phyloP scores from a whole-genome alignment of 176 grass and related monocot genomes.

The Lolium multiflorum region DNA sequence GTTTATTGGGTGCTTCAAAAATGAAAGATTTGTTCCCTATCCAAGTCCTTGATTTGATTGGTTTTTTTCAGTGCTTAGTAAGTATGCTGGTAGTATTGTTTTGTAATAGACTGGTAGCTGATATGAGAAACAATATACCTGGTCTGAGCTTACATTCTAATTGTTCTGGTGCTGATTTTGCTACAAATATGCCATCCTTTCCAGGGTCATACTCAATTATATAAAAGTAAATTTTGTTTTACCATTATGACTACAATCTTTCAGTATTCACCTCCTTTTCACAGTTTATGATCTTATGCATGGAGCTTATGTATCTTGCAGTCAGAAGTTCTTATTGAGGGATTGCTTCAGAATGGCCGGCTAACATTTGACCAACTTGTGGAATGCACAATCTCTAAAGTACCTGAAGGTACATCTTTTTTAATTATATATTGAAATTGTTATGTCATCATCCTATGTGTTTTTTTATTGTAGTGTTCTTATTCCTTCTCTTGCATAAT shows the following conservation, averaged over 20 bases:
- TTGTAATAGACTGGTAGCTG: background rate
- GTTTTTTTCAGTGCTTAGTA: background rate
- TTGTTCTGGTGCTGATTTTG: slow-evolving; percentile 5
- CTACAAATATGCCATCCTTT: background rate
- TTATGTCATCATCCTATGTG: slow-evolving; percentile 8
- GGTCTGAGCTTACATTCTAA: slow-evolving; percentile 20
- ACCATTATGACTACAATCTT: slow-evolving; percentile 15
- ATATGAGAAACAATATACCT: background rate
- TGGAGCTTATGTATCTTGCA: slow-evolving; percentile 49
- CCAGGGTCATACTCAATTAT: background rate
- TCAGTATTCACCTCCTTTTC: background rate
- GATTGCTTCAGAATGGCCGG: slow-evolving; percentile 83
- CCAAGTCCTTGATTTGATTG: no score
- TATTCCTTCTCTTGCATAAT: slow-evolving; percentile 13
- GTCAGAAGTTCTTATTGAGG: slow-evolving; percentile 77
- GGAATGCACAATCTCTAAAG: slow-evolving; percentile 57
- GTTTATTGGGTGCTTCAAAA: no score
- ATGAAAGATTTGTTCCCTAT: no score
- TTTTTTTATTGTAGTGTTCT: slow-evolving; percentile 21
- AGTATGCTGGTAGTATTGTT: background rate
- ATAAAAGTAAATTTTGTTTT: slow-evolving; percentile 23
- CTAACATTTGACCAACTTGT: slow-evolving; percentile 91
- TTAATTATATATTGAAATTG: slow-evolving; percentile 22
- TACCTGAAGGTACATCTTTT: slow-evolving; percentile 37
- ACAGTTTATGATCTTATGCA: slow-evolving; percentile 25